phyloP scores from a whole-genome alignment of 1,139 yeast genomes.

The Candida freyschussii region DNA sequence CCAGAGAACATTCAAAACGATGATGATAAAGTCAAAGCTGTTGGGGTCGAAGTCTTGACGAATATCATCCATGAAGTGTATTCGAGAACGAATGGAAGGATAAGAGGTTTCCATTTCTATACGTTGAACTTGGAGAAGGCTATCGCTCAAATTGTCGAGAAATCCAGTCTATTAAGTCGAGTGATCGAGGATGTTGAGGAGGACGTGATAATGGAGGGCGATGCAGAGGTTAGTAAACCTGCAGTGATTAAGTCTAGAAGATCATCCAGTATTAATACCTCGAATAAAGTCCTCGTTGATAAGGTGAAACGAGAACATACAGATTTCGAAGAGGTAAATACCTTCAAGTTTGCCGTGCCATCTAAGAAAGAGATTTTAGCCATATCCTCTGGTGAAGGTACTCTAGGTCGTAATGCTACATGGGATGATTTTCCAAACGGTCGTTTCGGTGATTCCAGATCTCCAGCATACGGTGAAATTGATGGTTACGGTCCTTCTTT shows the following conservation, averaged over 20 bases:
- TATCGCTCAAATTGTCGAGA: slow-evolving; percentile 75
- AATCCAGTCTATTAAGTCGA: slow-evolving; percentile 44
- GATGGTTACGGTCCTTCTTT: slow-evolving; percentile 95
- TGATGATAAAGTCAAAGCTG: slow-evolving; percentile 78
- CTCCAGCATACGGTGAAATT: slow-evolving; percentile 97
- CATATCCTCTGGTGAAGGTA: slow-evolving; percentile 80
- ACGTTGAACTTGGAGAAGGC: slow-evolving; percentile 88
- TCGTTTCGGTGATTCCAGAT: slow-evolving; percentile 93
- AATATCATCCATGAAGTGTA: slow-evolving; percentile 59
- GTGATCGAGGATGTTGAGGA: slow-evolving; percentile 31
- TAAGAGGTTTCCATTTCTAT: slow-evolving; percentile 85
- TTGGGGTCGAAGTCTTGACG: slow-evolving; percentile 72
- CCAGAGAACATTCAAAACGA: slow-evolving; percentile 60
- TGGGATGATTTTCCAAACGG: slow-evolving; percentile 99
- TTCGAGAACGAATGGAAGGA: slow-evolving; percentile 45
- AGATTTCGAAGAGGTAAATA: slow-evolving; percentile 26
- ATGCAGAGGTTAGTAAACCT: slow-evolving; percentile 23
- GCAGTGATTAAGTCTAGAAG: slow-evolving; percentile 32
- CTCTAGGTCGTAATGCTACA: slow-evolving; percentile 84
- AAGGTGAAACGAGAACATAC: slow-evolving; percentile 19
- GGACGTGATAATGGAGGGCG: slow-evolving; percentile 29
- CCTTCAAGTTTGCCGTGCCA: slow-evolving; percentile 23
- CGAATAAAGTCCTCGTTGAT: slow-evolving; percentile 42
- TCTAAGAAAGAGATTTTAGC: slow-evolving; percentile 60
- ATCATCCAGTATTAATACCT: slow-evolving; percentile 41